Conservation (phyloP, 2,329 filamentous ascomycete species). For the Ascochyta viciae-villosae region DNA sequence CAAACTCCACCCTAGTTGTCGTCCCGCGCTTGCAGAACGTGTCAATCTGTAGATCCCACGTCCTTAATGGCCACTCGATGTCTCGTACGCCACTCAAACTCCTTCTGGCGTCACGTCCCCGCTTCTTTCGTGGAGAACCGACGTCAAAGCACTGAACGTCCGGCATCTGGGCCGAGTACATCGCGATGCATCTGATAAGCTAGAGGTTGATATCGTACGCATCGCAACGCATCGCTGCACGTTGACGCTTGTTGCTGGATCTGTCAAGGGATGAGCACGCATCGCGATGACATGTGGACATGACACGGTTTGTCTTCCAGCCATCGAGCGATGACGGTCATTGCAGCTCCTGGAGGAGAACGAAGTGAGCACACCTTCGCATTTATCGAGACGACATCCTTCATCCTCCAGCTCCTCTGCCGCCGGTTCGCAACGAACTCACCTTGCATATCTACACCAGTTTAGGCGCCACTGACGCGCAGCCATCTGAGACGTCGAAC, state of each 20-base stretch:
- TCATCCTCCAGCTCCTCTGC: neutral
- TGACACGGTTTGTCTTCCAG: neutral
- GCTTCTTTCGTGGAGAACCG: constrained; percentile 16
- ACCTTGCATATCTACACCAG: neutral
- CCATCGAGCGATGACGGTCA: neutral
- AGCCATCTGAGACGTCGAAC: neutral
- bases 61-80: constrained; percentile 3
- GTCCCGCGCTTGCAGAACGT: constrained; percentile 19
- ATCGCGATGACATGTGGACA: neutral
- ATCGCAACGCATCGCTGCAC: constrained; percentile 1
- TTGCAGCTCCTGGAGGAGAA: neutral
- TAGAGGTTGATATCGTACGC: neutral
- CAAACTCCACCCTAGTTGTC: constrained; percentile 1
- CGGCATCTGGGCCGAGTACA: constrained; percentile 10
- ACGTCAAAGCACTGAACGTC: constrained; percentile 16
- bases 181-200: constrained; percentile 11
- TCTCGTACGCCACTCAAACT: neutral
- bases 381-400: neutral
- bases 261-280: neutral
- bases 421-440: neutral
- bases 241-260: neutral
- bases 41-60: constrained; percentile 25
- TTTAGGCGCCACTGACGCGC: constrained; percentile 6
- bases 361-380: neutral
- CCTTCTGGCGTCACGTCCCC: constrained; percentile 16